phyloP scores from a whole-genome alignment of 1,284 basidiomycete species.

The Boletus semigastroideus region DNA sequence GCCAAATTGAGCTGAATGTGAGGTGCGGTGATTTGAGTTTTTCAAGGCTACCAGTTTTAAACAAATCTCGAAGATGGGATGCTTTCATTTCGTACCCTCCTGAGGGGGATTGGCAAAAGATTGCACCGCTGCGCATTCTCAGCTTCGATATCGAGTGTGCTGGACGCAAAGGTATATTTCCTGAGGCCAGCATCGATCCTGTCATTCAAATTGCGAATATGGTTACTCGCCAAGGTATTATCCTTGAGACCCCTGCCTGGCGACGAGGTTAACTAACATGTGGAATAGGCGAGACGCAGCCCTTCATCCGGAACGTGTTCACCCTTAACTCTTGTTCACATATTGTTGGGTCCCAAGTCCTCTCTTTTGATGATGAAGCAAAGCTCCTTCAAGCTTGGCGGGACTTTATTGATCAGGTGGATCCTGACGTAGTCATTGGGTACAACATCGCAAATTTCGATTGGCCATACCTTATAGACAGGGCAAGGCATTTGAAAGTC shows the following conservation, averaged over 20 bases:
- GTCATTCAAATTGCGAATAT: slow-evolving; percentile 98
- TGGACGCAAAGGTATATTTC: slow-evolving; percentile 93
- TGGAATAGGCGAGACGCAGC: slow-evolving; percentile 71
- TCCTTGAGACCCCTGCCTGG: background rate
- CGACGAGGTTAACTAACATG: slow-evolving; percentile 2
- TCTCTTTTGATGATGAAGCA: slow-evolving; percentile 78
- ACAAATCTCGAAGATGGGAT: slow-evolving; percentile 59
- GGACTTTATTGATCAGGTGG: slow-evolving; percentile 82
- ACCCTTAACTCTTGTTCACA: slow-evolving; percentile 90
- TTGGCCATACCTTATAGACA: slow-evolving; percentile 90
- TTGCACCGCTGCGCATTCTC: slow-evolving; percentile 87
- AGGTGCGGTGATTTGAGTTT: slow-evolving; percentile 46
- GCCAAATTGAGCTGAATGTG: slow-evolving; percentile 83
- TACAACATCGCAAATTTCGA: slow-evolving; percentile 94
- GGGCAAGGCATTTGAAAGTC: slow-evolving; percentile 79
- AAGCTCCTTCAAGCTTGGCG: slow-evolving; percentile 79
- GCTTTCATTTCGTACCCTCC: slow-evolving; percentile 85
- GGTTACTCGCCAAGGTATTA: slow-evolving; percentile 89
- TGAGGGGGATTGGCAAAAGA: slow-evolving; percentile 86
- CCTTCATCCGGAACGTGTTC: slow-evolving; percentile 95
- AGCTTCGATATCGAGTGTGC: slow-evolving; percentile 99
- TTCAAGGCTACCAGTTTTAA: background rate
- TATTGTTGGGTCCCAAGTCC: slow-evolving; percentile 92
- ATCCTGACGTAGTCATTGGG: slow-evolving; percentile 92
- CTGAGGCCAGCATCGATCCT: slow-evolving; percentile 84